phyloP scores from a whole-genome alignment of 352 stramenopile species.

The Pythium aphanidermatum region DNA sequence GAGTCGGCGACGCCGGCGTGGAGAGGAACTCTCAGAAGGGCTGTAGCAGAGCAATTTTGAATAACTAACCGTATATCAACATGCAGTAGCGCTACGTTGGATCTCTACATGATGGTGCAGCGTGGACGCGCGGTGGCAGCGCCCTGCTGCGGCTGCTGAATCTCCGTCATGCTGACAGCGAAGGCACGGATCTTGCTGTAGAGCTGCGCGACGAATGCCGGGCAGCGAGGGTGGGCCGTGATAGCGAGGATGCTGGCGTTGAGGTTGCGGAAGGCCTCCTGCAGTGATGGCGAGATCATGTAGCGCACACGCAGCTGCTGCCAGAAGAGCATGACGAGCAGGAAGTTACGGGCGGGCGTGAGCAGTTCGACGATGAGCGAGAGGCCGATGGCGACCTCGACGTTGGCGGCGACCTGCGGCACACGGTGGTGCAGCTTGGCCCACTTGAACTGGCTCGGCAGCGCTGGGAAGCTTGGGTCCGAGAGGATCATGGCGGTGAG shows the following conservation, averaged over 20 bases:
- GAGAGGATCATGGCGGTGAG: conserved; percentile 53
- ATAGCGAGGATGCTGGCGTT: conserved; percentile 55
- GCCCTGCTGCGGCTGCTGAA: conserved; percentile 32
- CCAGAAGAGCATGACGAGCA: conserved; percentile 86
- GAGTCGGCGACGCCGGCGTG: conserved; percentile 12
- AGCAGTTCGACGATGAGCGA: conserved; percentile 79
- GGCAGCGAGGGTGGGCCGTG: conserved; percentile 65
- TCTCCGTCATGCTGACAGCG: conserved; percentile 59
- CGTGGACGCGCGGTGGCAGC: conserved; percentile 27
- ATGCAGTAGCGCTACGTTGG: no score
- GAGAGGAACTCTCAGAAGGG: conserved; percentile 12
- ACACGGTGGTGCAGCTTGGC: conserved; percentile 75
- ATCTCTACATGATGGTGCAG: conserved; percentile 69
- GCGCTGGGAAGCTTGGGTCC: conserved; percentile 45
- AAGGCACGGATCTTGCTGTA: conserved; percentile 76
- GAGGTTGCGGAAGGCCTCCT: conserved; percentile 72
- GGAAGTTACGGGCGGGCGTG: conserved; percentile 76
- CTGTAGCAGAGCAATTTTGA: conserved; percentile 8
- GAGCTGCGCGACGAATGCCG: conserved; percentile 33
- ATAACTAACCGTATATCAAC: no score
- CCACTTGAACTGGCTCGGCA: conserved; percentile 67
- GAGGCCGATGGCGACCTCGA: conserved; percentile 82
- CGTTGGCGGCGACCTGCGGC: conserved; percentile 64
- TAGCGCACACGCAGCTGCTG: conserved; percentile 88
- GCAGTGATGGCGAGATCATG: conserved; percentile 86